A percentile compares a stretch with the other conserved stretches of the same genome.
These are phyloP conservation scores for Trichoderma sp. DNA, from an alignment of 2,329 filamentous ascomycete genomes.

Conservation along the genomic window DNA sequence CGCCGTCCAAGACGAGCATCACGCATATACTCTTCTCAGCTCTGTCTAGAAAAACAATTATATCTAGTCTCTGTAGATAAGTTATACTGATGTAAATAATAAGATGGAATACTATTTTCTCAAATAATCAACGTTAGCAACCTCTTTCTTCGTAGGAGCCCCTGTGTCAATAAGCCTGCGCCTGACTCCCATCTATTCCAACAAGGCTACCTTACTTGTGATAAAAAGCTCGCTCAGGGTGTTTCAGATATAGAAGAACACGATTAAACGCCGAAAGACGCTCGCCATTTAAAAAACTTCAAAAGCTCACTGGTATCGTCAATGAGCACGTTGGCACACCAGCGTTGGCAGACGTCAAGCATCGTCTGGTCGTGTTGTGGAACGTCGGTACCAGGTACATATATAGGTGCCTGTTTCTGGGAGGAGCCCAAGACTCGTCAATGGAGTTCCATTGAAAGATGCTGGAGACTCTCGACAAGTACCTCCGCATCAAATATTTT, in stretches of 20 bases:
- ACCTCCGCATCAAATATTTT: slow-evolving; percentile 88
- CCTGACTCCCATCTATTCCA: too few species aligned
- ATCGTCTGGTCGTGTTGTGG: slow-evolving; percentile 61
- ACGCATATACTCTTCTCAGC: too few species aligned
- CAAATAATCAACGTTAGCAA: too few species aligned
- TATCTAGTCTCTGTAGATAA: not conserved
- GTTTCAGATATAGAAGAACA: too few species aligned
- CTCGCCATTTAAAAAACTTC: too few species aligned
- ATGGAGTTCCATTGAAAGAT: slow-evolving; percentile 83
- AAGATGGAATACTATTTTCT: not conserved
- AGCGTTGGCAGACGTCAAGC: slow-evolving; percentile 80
- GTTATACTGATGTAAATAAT: not conserved
- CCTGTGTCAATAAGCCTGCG: too few species aligned
- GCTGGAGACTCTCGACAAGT: slow-evolving; percentile 79
- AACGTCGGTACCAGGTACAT: not conserved
- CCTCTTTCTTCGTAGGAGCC: too few species aligned
- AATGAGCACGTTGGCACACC: slow-evolving; percentile 81
- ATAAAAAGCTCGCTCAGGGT: too few species aligned
- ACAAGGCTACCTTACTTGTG: too few species aligned
- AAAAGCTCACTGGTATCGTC: slow-evolving; percentile 69
- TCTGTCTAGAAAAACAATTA: not conserved
- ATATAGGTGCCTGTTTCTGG: not conserved
- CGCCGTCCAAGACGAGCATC: not conserved
- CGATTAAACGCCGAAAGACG: too few species aligned
- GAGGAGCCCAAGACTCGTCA: slow-evolving; percentile 62